Evolutionary conservation across 73 alveolate species (phyloP).

Genomic region (Paramecium sexaurelia): DNA sequence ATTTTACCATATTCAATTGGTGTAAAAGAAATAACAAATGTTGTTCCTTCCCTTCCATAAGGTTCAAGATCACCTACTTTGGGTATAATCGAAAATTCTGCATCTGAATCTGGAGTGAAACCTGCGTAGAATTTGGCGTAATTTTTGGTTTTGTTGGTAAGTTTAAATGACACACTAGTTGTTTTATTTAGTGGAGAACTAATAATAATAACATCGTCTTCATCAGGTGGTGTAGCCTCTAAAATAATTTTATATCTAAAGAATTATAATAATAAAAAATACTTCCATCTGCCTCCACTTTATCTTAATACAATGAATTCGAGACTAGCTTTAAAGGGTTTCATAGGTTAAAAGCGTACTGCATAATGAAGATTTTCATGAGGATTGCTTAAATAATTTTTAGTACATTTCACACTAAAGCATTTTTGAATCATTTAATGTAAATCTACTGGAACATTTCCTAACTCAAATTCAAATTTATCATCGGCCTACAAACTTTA

Average conservation of each 20-base stretch:
- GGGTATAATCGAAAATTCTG: constrained; percentile 95
- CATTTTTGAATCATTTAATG: constrained; percentile 89
- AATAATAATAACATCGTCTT: constrained; percentile 94
- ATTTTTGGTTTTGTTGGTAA: constrained; percentile 90
- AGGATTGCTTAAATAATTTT: constrained; percentile 73
- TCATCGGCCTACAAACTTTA: constrained; percentile 66
- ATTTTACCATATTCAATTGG: constrained; percentile 98
- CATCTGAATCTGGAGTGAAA: constrained; percentile 95
- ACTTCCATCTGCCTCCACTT: constrained; percentile 99
- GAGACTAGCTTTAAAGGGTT: constrained; percentile 93
- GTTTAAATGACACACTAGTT: constrained; percentile 91
- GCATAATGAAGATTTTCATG: constrained; percentile 85
- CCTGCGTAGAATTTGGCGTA: constrained; percentile 95
- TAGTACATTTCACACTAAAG: constrained; percentile 88
- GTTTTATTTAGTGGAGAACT: constrained; percentile 92
- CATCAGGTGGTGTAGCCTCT: constrained; percentile 97
- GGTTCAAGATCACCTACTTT: constrained; percentile 95
- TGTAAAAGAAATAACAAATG: constrained; percentile 92
- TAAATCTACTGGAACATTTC: constrained; percentile 80
- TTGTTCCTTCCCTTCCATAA: constrained; percentile 90
- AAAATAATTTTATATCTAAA: constrained; percentile 81
- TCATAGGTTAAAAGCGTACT: constrained; percentile 93
- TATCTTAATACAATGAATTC: constrained; percentile 93
- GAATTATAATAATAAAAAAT: neutral
- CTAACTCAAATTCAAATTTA: constrained; percentile 86